Percentiles rank a stretch among this genome's conserved stretches.
These are phyloP conservation scores for Gossypium arboreum DNA, from an alignment of 345 rosid genomes.

Conservation along the genomic window DNA sequence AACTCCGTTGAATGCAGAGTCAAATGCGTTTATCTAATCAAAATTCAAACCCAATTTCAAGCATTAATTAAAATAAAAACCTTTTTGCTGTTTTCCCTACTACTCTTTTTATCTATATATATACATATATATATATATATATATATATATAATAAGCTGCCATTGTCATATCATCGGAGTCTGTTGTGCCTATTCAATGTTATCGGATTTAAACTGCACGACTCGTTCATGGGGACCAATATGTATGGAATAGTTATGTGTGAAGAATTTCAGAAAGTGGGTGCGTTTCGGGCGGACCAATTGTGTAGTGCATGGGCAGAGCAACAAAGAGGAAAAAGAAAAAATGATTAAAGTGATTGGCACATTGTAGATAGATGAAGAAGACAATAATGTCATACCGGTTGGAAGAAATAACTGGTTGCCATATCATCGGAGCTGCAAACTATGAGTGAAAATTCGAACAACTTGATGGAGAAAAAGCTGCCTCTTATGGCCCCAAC, in stretches of 20 bases:
- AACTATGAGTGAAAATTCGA: conserved; percentile 10
- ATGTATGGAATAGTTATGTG: neutral
- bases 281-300: neutral
- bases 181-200: neutral
- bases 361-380: neutral
- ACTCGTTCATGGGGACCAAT: neutral
- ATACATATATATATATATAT: neutral
- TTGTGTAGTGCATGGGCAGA: neutral
- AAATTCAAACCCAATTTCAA: conserved; percentile 2
- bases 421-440: conserved; percentile 20
- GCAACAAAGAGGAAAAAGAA: neutral
- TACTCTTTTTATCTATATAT: neutral
- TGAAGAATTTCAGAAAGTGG: neutral
- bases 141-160: neutral
- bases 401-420: conserved; percentile 6
- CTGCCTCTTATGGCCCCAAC: conserved; percentile 33
- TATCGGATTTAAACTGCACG: neutral
- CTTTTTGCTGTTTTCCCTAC: neutral
- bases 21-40: neutral
- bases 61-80: neutral
- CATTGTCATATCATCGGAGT: neutral
- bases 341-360: neutral
- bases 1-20: neutral
- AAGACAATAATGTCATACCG: conserved; percentile 18
- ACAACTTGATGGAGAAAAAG: conserved; percentile 17